phyloP scores from a whole-genome alignment of 192 early-diverging fungal species.

The Mortierella antarctica region DNA sequence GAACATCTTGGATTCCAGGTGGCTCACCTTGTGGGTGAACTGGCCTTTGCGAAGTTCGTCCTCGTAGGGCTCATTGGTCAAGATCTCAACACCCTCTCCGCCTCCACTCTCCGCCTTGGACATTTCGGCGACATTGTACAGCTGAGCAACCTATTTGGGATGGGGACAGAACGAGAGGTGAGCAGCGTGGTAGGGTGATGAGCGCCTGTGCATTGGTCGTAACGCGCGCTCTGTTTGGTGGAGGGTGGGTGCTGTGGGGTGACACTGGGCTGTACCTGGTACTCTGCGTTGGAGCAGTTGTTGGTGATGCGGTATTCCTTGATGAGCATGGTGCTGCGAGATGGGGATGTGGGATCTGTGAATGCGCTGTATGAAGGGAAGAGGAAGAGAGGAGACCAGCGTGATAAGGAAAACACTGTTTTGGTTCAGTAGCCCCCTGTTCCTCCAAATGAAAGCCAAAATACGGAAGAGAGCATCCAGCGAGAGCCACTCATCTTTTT shows the following conservation, averaged over 20 bases:
- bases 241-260: neutral
- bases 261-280: conserved; percentile 58
- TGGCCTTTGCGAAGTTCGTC: conserved; percentile 79
- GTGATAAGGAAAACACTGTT: neutral
- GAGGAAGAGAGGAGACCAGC: neutral
- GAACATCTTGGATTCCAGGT: neutral
- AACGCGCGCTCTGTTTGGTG: neutral
- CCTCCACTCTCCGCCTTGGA: conserved; percentile 82
- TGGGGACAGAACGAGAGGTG: neutral
- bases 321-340: conserved; percentile 63
- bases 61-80: conserved; percentile 82
- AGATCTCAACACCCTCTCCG: conserved; percentile 84
- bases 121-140: conserved; percentile 80
- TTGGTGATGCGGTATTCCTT: conserved; percentile 83
- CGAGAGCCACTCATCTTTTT: neutral
- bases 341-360: neutral
- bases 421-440: neutral
- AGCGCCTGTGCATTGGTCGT: neutral
- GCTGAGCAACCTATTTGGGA: conserved; percentile 67
- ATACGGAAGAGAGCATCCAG: neutral
- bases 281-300: conserved; percentile 80
- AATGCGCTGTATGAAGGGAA: neutral
- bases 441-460: neutral
- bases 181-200: conserved; percentile 3
- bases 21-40: conserved; percentile 81